Evolutionary conservation across 768 basidiomycete species (phyloP), one percentile per base, ranked within the genome.

Genomic region (Tylopilus plumbeoviolaceoides): DNA sequence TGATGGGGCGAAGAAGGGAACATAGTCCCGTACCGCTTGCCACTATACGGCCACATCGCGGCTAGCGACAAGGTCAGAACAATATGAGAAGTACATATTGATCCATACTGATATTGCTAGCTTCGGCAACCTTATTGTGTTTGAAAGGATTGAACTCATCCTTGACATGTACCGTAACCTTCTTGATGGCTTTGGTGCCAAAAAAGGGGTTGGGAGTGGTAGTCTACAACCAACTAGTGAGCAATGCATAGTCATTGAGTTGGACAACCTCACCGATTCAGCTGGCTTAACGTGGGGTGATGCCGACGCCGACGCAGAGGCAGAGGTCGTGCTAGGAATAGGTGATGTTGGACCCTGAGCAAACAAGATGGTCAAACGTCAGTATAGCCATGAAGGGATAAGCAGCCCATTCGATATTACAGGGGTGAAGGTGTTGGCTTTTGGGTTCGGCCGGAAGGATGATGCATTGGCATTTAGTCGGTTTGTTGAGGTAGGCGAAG

Each of bases 141-240:
- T 91, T 91, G 82, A 95, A 97, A 15, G 95, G 94, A 68, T 95
- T 97, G 67, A 99, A 99, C 66, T 98, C 95, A 61, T 97, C 92
- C 73, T 95, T 91, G 70, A 95, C 81, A 65, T 91, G 87, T 33
- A 95, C 87, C 4, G 78, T 64, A 49, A 77, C 79, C 72, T 88
- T 90, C 78, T 92, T 92, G 67, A 84, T 80, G 18, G 75, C 67
- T 33, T 87, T 85, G 28, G 82, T 76, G 28, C 93, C 90, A 64
- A 97, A 98, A 85, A 98, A 98, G 17, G 91, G 87, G 64, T 97
- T 91, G 30, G 84, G 82, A 10, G 78, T 69, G 23, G 80, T 53
- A 45, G 71, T 60, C 75, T 78, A 45, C 11, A 50, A 55, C 33
- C 15, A 38, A 38, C 7, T 31, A 42, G 54, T 57, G 49, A 62